These are phyloP conservation scores for Starmera amethionina DNA, from an alignment of 805 yeast species.

Conservation along the genomic window DNA sequence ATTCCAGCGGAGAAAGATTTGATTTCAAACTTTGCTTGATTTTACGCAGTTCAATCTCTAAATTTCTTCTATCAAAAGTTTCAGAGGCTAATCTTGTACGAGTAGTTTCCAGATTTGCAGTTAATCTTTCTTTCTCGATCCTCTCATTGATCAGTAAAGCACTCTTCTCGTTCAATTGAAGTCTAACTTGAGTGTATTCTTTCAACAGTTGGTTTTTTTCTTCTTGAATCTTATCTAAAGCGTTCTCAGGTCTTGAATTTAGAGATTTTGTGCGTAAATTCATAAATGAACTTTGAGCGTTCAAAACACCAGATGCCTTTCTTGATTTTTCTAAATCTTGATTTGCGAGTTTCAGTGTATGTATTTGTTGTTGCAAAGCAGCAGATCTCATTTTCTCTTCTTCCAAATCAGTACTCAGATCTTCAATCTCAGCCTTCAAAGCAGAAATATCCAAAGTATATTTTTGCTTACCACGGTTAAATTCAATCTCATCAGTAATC, in stretches of 20 bases:
- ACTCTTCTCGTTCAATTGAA: constrained; percentile 42
- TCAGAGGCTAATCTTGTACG: constrained; percentile 61
- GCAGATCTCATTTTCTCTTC: constrained; percentile 22
- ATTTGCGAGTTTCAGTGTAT: constrained; percentile 22
- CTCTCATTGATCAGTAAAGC: constrained; percentile 38
- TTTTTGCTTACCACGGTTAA: constrained; percentile 34
- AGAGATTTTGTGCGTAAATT: constrained; percentile 11
- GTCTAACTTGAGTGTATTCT: constrained; percentile 38
- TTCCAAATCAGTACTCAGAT: constrained; percentile 10
- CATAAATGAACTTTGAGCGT: constrained; percentile 15
- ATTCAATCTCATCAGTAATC: constrained; percentile 31
- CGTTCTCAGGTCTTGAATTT: constrained; percentile 10
- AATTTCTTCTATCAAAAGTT: constrained; percentile 44
- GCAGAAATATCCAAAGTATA: constrained; percentile 30
- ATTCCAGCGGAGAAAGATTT: constrained; percentile 16
- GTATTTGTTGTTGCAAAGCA: constrained; percentile 17
- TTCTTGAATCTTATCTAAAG: constrained; percentile 14
- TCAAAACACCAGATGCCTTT: constrained; percentile 11
- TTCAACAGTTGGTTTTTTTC: constrained; percentile 18
- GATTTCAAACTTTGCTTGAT: constrained; percentile 20
- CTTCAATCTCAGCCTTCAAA: constrained; percentile 21
- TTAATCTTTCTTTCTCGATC: constrained; percentile 31
- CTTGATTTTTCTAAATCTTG: constrained; percentile 19
- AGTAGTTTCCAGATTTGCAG: constrained; percentile 48
- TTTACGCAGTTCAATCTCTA: constrained; percentile 32